Base-by-base conservation (phyloP, 306 rosid genomes). In the Lithocarpus polystachyus region DNA sequence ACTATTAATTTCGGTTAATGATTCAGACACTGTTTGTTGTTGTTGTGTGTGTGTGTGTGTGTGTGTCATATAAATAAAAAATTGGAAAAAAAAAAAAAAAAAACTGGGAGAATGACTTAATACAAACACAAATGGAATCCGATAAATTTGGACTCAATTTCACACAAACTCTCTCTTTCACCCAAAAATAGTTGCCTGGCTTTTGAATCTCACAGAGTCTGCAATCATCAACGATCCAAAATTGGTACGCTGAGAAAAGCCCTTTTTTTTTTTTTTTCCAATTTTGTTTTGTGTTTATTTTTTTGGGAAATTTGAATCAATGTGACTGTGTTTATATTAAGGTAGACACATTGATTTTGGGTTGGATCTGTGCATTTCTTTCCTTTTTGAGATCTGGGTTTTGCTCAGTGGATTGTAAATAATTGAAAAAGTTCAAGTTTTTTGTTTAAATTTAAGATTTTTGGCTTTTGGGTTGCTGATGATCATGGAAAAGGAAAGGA, bases 181-280 rank as follows among this genome's bases (percentile, higher is more conserved):
- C 51, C 80, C 74, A 78, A 75, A 87, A 82, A 76, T 82, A 81
- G 77, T 83, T 57, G 56, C 62, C 17, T 79, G 79, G 84, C 65
- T 82, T 82, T 82, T 81, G 78, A 88, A 89, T 90, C 90, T 82
- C 89, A 78, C 89, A 78, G 0, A 40, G 77, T 77, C 84, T 78
- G 57, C 26, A n/a, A 8, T 10, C 52, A 19, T 54, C 75, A 74
- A 68, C 82, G 48, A 68, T 77, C 78, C 84, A n/a, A 29, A 72
- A 80, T 76, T 28, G 85, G 85, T 84, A 74, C 53, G 83, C 73
- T 75, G 65, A 75, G 81, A 73, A 86, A 94, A 91, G 82, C 94
- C 94, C 95, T 85, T 74, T 76, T 71, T 75, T 64, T n/a, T 31
- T 54, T 48, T 11, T 45, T 45, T 48, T 1, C 4, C 5, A 13